These are phyloP conservation scores for Leccinum subgranulosum DNA, from an alignment of 768 basidiomycete genomes.

Conservation along the genomic window DNA sequence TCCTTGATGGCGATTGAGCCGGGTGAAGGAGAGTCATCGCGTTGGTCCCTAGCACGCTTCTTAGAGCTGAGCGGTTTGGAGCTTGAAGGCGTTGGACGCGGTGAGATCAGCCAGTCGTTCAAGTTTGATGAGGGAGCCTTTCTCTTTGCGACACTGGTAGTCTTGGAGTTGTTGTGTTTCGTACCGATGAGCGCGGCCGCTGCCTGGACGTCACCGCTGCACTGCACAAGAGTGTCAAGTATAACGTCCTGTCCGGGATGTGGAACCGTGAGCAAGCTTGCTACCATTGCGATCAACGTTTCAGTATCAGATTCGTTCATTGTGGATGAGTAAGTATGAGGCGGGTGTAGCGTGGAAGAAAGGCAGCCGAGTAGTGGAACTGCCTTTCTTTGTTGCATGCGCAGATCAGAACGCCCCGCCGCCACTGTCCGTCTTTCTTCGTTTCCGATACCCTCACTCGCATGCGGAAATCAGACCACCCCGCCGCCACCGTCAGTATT, in stretches of 20 bases:
- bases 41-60: conserved; percentile 9
- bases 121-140: conserved; percentile 46
- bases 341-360: not conserved
- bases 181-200: conserved; percentile 44
- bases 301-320: conserved; percentile 55
- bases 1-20: conserved; percentile 14
- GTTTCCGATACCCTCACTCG: not conserved
- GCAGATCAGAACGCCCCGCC: not conserved
- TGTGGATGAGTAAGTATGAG: not conserved
- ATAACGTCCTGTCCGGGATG: conserved; percentile 40
- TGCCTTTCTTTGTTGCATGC: conserved; percentile 6
- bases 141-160: conserved; percentile 35
- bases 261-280: conserved; percentile 46
- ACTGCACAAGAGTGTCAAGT: conserved; percentile 56
- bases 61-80: conserved; percentile 20
- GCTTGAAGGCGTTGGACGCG: conserved; percentile 18
- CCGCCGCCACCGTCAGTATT: not conserved
- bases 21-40: not conserved
- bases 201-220: conserved; percentile 52
- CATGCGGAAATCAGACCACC: conserved; percentile 10
- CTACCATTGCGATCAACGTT: conserved; percentile 61
- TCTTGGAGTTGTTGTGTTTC: conserved; percentile 15
- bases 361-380: not conserved
- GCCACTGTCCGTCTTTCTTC: not conserved
- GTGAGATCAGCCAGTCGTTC: conserved; percentile 49